These are phyloP conservation scores for Tylopilus vinaceipallidus DNA, from an alignment of 768 basidiomycete species.

Conservation along the genomic window DNA sequence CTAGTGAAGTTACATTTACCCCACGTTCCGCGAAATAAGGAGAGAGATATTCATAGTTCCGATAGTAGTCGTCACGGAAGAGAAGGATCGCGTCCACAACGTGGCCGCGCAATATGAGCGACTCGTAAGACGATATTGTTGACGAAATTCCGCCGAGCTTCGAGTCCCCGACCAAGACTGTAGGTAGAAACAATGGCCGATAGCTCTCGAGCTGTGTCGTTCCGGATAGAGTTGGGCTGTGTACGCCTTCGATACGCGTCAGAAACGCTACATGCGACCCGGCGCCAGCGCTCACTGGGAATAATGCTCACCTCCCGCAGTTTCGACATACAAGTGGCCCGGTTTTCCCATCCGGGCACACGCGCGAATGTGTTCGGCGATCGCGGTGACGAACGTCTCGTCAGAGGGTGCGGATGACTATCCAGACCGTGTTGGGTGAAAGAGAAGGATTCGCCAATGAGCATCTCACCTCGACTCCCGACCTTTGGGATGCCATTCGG, in stretches of 20 bases:
- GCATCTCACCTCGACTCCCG: constrained; percentile 29
- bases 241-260: constrained; percentile 61
- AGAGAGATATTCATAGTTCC: constrained; percentile 79
- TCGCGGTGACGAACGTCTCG: constrained; percentile 58
- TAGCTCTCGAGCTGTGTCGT: constrained; percentile 84
- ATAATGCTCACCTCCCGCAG: constrained; percentile 83
- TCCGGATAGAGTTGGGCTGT: constrained; percentile 83
- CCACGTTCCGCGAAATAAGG: constrained; percentile 78
- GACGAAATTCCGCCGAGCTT: constrained; percentile 92
- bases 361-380: constrained; percentile 59
- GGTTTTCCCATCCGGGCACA: constrained; percentile 40
- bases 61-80: constrained; percentile 84
- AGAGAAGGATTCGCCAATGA: not conserved
- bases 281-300: constrained; percentile 8
- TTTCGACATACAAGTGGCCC: constrained; percentile 82
- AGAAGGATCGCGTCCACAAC: constrained; percentile 80
- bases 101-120: constrained; percentile 87
- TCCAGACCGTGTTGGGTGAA: constrained; percentile 4
- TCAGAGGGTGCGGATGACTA: constrained; percentile 52
- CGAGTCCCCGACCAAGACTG: constrained; percentile 82
- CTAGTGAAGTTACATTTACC: constrained; percentile 51
- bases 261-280: not conserved
- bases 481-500: constrained; percentile 39
- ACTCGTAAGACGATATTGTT: constrained; percentile 91
- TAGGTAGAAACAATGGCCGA: constrained; percentile 84